These are phyloP conservation scores for Lyophyllum semitale DNA, from an alignment of 768 basidiomycete species.

Conservation along the genomic window DNA sequence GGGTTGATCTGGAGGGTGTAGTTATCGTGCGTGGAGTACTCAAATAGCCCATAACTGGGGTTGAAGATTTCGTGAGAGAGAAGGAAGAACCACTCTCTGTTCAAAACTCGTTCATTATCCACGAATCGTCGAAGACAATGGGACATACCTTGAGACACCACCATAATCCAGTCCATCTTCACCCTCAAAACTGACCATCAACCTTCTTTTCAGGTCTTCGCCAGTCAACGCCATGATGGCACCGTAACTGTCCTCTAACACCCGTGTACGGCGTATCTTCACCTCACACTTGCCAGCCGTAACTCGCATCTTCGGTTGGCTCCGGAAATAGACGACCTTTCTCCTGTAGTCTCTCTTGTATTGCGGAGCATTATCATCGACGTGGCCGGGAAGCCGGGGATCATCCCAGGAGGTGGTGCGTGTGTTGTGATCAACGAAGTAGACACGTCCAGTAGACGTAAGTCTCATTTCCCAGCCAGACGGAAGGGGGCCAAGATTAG, in stretches of 20 bases:
- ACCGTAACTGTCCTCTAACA: constrained; percentile 86
- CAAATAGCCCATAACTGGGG: constrained; percentile 79
- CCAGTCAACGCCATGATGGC: constrained; percentile 82
- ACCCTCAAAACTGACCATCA: constrained; percentile 77
- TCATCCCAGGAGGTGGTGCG: constrained; percentile 94
- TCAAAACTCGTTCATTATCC: constrained; percentile 7
- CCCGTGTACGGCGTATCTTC: constrained; percentile 76
- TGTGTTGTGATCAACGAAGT: constrained; percentile 92
- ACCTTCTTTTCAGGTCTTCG: constrained; percentile 65
- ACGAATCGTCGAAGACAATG: background rate
- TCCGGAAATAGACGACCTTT: constrained; percentile 91
- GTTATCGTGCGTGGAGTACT: constrained; percentile 79
- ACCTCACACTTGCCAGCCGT: constrained; percentile 84
- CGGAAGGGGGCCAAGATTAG: constrained; percentile 79
- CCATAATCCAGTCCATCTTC: constrained; percentile 83
- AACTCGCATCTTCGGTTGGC: constrained; percentile 81
- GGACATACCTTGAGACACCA: constrained; percentile 66
- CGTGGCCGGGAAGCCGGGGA: constrained; percentile 77
- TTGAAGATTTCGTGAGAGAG: constrained; percentile 84
- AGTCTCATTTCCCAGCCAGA: constrained; percentile 96
- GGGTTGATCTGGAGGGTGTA: constrained; percentile 83
- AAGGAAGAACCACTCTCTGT: constrained; percentile 85
- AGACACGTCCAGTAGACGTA: constrained; percentile 81
- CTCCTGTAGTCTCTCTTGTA: constrained; percentile 93
- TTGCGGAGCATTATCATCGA: constrained; percentile 90